Conservation (phyloP, 257 asterid genomes). For the Solanum bukasovii region DNA sequence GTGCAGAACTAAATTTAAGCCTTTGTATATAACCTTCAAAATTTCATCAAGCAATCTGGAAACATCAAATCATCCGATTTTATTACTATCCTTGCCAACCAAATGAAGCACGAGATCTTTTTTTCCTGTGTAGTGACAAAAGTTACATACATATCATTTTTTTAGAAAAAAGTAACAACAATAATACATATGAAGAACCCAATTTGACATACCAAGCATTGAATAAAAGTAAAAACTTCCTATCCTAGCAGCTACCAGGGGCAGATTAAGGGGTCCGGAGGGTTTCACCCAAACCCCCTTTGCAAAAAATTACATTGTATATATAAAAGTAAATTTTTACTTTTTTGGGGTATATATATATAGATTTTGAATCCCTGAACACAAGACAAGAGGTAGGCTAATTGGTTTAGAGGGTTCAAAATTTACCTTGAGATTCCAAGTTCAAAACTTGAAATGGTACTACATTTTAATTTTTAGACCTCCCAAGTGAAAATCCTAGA, state of each 20-base stretch:
- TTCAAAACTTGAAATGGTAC: not conserved
- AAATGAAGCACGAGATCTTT: not conserved
- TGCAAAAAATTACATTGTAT: not conserved
- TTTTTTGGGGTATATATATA: not conserved
- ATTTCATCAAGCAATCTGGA: not conserved
- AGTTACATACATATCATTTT: not conserved
- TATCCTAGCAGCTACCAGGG: not conserved
- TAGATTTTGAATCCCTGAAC: not conserved
- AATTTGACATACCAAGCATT: not conserved
- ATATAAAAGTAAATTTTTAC: not conserved
- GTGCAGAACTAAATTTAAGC: not conserved
- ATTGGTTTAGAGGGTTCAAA: not conserved
- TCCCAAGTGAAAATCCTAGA: not conserved
- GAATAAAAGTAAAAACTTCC: not conserved
- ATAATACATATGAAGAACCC: not conserved
- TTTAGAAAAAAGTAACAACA: not conserved
- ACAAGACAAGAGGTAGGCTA: not conserved
- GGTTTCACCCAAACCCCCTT: not conserved
- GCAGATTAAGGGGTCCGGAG: not conserved
- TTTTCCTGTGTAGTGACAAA: not conserved
- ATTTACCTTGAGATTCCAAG: not conserved
- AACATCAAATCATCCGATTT: not conserved
- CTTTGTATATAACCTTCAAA: not conserved
- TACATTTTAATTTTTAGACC: not conserved
- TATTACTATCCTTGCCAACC: constrained; percentile 1